Percentiles rank a stretch among this genome's conserved stretches.
Conservation (phyloP, 2,329 filamentous ascomycete genomes). For the Penicillium freii region DNA sequence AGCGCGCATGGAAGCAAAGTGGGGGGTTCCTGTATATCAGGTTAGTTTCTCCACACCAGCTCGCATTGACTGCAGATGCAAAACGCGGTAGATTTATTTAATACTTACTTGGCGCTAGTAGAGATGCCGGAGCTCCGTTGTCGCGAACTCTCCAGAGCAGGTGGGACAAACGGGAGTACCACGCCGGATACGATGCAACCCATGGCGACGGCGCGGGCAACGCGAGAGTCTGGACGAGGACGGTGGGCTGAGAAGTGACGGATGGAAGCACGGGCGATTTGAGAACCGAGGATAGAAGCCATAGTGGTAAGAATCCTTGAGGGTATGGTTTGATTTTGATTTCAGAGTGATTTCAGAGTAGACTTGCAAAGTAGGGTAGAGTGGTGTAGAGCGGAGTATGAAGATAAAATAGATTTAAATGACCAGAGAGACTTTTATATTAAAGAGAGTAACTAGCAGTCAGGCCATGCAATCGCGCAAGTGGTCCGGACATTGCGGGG, state of each 20-base stretch:
- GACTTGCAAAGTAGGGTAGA: neutral
- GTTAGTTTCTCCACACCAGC: slow-evolving; percentile 13
- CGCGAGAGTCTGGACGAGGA: slow-evolving; percentile 39
- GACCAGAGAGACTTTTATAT: slow-evolving; percentile 13
- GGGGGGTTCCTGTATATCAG: slow-evolving; percentile 35
- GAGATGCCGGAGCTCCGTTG: slow-evolving; percentile 41
- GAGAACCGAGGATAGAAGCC: slow-evolving; percentile 20
- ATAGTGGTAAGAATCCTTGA: slow-evolving; percentile 8
- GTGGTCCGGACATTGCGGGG: slow-evolving; percentile 19
- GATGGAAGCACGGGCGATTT: slow-evolving; percentile 37
- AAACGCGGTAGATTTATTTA: neutral
- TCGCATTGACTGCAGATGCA: neutral
- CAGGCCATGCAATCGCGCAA: slow-evolving; percentile 21
- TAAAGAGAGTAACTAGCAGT: slow-evolving; percentile 3
- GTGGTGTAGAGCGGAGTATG: neutral
- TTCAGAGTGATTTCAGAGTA: neutral
- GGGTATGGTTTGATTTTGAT: neutral
- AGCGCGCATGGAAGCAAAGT: slow-evolving; percentile 45
- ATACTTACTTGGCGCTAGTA: slow-evolving; percentile 39
- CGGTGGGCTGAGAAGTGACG: slow-evolving; percentile 47
- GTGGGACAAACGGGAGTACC: slow-evolving; percentile 47
- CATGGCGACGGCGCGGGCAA: slow-evolving; percentile 41
- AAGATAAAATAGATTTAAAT: neutral
- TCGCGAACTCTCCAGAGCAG: slow-evolving; percentile 47
- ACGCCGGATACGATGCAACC: slow-evolving; percentile 46